Evolutionary conservation across 345 rosid species (phyloP).

Genomic region (Eucalyptus lansdowneana): DNA sequence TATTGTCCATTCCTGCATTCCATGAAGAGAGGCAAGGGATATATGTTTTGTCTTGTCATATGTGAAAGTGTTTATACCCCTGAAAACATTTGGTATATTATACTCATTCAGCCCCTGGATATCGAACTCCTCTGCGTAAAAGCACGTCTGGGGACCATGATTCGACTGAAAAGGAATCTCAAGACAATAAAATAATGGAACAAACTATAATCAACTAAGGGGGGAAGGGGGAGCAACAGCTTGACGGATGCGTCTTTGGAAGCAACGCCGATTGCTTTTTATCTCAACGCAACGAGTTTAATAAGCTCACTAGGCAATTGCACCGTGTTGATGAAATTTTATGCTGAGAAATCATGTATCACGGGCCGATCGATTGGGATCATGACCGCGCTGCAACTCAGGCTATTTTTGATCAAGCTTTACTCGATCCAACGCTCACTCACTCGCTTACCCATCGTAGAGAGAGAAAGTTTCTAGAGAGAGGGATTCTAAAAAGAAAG

Average conservation of each 20-base stretch:
- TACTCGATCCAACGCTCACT: no score
- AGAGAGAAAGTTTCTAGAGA: no score
- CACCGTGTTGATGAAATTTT: not conserved
- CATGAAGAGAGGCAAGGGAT: conserved; percentile 38
- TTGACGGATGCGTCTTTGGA: not conserved
- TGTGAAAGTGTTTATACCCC: conserved; percentile 37
- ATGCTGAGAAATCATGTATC: not conserved
- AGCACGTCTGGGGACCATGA: not conserved
- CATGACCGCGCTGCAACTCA: no score
- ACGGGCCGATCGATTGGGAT: no score
- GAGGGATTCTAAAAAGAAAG: no score
- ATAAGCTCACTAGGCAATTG: not conserved
- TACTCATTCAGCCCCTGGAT: not conserved
- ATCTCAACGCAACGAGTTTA: not conserved
- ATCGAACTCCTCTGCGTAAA: not conserved
- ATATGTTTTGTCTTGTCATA: conserved; percentile 23
- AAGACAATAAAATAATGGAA: not conserved
- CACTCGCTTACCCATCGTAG: no score
- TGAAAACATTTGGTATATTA: not conserved
- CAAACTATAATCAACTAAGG: not conserved
- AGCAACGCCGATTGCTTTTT: not conserved
- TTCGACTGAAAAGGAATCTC: not conserved
- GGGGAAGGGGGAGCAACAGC: not conserved
- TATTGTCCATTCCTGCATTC: conserved; percentile 47
- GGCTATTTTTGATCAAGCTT: no score